Percentiles rank a stretch among this genome's conserved stretches.
These are phyloP conservation scores for Pyrenophora graminea DNA, from an alignment of 2,329 filamentous ascomycete genomes.

Conservation along the genomic window DNA sequence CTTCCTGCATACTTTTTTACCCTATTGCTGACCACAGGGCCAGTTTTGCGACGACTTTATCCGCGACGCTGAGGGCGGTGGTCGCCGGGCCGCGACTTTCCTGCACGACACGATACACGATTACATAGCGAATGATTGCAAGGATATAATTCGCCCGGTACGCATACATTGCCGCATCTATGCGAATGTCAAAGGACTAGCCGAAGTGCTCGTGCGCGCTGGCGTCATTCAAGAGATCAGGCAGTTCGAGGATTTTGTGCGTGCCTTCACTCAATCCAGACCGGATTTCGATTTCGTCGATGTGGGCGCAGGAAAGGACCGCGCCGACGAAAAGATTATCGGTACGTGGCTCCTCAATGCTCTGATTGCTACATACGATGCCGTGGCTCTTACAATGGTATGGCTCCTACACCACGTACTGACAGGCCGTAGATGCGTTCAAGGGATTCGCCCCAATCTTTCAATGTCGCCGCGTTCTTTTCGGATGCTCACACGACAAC, in stretches of 20 bases:
- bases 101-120: conserved; percentile 52
- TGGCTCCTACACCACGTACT: not conserved
- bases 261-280: conserved; percentile 59
- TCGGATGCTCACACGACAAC: conserved; percentile 63
- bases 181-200: conserved; percentile 57
- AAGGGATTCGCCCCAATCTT: conserved; percentile 60
- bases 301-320: conserved; percentile 53
- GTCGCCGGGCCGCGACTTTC: conserved; percentile 56
- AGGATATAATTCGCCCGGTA: conserved; percentile 47
- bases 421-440: conserved; percentile 54
- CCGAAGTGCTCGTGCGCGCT: conserved; percentile 52
- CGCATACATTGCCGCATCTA: conserved; percentile 60
- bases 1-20: not conserved
- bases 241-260: conserved; percentile 57
- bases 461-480: conserved; percentile 64
- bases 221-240: conserved; percentile 51
- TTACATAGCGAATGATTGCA: conserved; percentile 46
- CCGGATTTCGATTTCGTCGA: conserved; percentile 53
- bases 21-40: conserved; percentile 9
- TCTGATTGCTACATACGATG: not conserved
- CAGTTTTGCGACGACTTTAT: conserved; percentile 57
- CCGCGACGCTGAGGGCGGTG: conserved; percentile 56
- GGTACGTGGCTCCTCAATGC: conserved; percentile 45
- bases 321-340: conserved; percentile 53
- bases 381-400: too few species aligned